phyloP scores from a whole-genome alignment of 495 filamentous ascomycete genomes.

The Neohortaea acidophila region DNA sequence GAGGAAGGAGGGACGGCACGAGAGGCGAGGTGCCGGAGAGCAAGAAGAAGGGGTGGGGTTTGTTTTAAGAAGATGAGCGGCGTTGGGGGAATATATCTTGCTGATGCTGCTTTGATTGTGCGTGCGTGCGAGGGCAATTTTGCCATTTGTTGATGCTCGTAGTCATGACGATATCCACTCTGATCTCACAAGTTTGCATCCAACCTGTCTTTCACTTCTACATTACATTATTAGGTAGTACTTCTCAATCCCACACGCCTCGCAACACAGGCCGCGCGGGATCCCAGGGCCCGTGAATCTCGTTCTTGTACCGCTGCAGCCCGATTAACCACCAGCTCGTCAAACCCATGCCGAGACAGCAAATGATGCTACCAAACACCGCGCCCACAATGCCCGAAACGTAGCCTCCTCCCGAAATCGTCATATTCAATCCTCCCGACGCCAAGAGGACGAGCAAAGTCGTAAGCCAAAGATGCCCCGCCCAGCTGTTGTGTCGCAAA shows the following conservation, averaged over 20 bases:
- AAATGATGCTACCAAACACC: slow-evolving; percentile 54
- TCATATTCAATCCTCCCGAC: slow-evolving; percentile 61
- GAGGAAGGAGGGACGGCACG: slow-evolving; percentile 18
- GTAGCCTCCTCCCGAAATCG: slow-evolving; percentile 51
- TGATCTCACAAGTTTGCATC: too few species aligned
- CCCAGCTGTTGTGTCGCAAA: slow-evolving; percentile 68
- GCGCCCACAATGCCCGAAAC: slow-evolving; percentile 54
- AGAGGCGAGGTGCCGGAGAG: slow-evolving; percentile 13
- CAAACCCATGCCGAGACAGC: slow-evolving; percentile 68
- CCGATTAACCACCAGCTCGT: slow-evolving; percentile 98
- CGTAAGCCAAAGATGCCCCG: slow-evolving; percentile 64
- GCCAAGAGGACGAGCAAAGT: slow-evolving; percentile 64
- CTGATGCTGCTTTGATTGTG: too few species aligned
- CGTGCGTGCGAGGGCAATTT: too few species aligned
- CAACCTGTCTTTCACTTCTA: too few species aligned
- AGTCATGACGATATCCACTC: too few species aligned
- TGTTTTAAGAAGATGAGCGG: too few species aligned
- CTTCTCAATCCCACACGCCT: slow-evolving; percentile 44
- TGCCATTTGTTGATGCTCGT: too few species aligned
- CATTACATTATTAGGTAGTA: too few species aligned
- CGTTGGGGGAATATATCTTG: too few species aligned
- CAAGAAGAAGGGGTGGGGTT: slow-evolving; percentile 21
- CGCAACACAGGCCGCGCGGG: slow-evolving; percentile 72
- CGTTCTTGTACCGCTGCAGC: slow-evolving; percentile 97
- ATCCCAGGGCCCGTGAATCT: slow-evolving; percentile 96